Evolutionary conservation across 768 basidiomycete genomes (phyloP).

Genomic region (Auriculariales sp.): DNA sequence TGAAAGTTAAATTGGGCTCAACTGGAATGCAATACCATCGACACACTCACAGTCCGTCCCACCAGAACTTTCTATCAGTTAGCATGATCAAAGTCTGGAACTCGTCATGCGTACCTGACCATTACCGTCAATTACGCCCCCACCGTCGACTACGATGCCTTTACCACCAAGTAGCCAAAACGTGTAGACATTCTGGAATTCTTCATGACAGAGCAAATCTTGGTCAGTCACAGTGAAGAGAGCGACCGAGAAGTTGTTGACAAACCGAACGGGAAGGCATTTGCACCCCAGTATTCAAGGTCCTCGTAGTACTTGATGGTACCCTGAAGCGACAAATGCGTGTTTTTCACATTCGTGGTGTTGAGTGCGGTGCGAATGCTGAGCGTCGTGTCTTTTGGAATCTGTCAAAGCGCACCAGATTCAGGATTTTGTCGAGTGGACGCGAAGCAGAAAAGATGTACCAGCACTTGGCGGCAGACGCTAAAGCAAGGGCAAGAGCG

Average conservation of each 20-base stretch:
- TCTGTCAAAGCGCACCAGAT: too few relatives aligned
- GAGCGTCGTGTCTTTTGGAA: slow-evolving; percentile 32
- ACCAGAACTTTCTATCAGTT: background rate
- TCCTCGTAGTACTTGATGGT: slow-evolving; percentile 35
- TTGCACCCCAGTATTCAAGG: slow-evolving; percentile 31
- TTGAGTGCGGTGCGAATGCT: slow-evolving; percentile 36
- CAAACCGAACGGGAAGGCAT: background rate
- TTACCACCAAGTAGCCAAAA: slow-evolving; percentile 39
- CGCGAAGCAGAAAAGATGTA: too few relatives aligned
- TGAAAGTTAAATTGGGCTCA: background rate
- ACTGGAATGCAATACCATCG: background rate
- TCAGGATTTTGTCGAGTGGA: too few relatives aligned
- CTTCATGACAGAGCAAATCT: background rate
- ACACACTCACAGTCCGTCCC: background rate
- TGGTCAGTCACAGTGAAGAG: too few relatives aligned
- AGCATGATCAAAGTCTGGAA: background rate
- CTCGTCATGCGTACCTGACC: slow-evolving; percentile 30
- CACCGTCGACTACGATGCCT: slow-evolving; percentile 36
- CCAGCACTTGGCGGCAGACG: too few relatives aligned
- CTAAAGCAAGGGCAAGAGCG: too few relatives aligned
- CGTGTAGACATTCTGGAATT: slow-evolving; percentile 13
- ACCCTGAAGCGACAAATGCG: slow-evolving; percentile 37
- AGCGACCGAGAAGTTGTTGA: too few relatives aligned
- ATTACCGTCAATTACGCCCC: slow-evolving; percentile 49
- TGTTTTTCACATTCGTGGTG: slow-evolving; percentile 36